Evolutionary conservation across 345 rosid genomes (phyloP), one percentile per base, ranked within the genome.

Genomic region (Pelargonium nanum): DNA sequence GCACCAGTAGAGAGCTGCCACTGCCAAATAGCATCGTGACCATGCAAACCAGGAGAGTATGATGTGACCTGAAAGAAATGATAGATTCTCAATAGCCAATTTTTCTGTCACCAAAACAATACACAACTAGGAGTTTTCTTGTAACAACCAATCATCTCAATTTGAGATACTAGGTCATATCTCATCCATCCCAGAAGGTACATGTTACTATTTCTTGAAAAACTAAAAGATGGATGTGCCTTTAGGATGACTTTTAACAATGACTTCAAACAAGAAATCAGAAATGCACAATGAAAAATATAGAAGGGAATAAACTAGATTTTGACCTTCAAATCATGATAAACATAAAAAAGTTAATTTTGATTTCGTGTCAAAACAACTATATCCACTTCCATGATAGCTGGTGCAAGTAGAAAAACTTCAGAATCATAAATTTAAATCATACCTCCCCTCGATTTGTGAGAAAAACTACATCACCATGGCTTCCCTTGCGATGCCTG

Each of bases 391-490:
- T 40, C 48, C 13, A 6, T 2, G 15, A 40, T 12, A 6, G 48
- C n/a, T n/a, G n/a, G n/a, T n/a, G n/a, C n/a, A n/a, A 30, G 26
- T 6, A 58, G 17, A 8, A n/a, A 24, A 32, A 53, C 26, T 34
- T 40, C n/a, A 45, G 20, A 45, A n/a, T n/a, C 32, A 45, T 20
- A 16, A 19, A 16, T 24, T 4, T 24, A 32, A 66, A 53, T 22
- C 80, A 63, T 88, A 94, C 99, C 97, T 90, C 99, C 61, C 99
- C 99, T 58, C 94, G 89, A 62, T 83, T 93, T 23, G 99, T 87
- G 74, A 87, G 79, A 83, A 93, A 93, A 74, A 87, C 74, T 19
- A 89, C 90, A 81, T 89, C 96, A 16, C 97, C 96, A 56, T 80
- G 94, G 74, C 92, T 93, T 64, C 96, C 89, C 77, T 70, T 84